A percentile compares a stretch with the other conserved stretches of the same genome.
Evolutionary conservation across 345 rosid genomes (phyloP).

Genomic region (Gossypium bickii): DNA sequence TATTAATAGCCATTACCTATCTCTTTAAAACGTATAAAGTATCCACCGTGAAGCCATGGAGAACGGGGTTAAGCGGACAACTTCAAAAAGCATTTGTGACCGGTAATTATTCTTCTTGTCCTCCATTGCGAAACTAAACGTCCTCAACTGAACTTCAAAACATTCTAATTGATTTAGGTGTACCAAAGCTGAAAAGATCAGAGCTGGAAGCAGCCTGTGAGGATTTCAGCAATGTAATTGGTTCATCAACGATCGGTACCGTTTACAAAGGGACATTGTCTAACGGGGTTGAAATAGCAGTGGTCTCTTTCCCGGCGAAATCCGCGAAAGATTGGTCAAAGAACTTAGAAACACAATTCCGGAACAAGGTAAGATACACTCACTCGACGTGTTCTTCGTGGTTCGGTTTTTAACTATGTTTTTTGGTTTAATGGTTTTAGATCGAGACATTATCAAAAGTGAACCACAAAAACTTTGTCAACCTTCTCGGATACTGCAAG

Average conservation of each 20-base stretch:
- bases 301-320: conserved; percentile 49
- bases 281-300: conserved; percentile 86
- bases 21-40: conserved; percentile 40
- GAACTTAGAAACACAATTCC: conserved; percentile 62
- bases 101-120: conserved; percentile 36
- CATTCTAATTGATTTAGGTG: conserved; percentile 38
- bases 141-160: too few species aligned
- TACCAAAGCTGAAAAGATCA: conserved; percentile 72
- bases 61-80: conserved; percentile 93
- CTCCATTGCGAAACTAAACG: background rate
- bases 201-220: conserved; percentile 93
- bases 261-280: conserved; percentile 91
- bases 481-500: conserved; percentile 85
- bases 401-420: conserved; percentile 8
- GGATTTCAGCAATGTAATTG: conserved; percentile 90
- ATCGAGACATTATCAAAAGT: conserved; percentile 68
- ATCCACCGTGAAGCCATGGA: conserved; percentile 84
- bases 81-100: conserved; percentile 81
- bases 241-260: conserved; percentile 60
- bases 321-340: conserved; percentile 65
- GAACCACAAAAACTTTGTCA: conserved; percentile 91
- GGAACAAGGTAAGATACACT: conserved; percentile 60
- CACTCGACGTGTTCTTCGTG: background rate
- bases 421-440: conserved; percentile 40
- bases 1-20: conserved; percentile 31